These are phyloP conservation scores for Bryum argenteum DNA, from an alignment of 225 moss, liverwort and hornwort species.

Conservation along the genomic window DNA sequence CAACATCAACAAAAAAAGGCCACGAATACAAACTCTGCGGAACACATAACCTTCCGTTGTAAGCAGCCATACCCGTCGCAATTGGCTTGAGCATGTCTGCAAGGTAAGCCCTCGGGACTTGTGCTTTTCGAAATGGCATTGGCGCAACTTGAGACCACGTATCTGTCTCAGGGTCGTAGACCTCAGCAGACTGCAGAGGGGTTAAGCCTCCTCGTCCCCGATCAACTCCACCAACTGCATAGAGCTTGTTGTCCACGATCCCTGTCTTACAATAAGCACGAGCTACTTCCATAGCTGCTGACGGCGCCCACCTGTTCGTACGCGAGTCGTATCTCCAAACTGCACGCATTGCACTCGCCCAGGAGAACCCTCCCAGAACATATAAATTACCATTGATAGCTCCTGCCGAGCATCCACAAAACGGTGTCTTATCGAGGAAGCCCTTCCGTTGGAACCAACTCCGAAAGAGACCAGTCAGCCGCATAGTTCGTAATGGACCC, in stretches of 20 bases:
- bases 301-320: conserved; percentile 76
- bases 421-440: conserved; percentile 81
- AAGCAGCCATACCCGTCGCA: conserved; percentile 95
- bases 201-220: conserved; percentile 88
- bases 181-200: conserved; percentile 92
- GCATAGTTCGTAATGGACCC: conserved; percentile 74
- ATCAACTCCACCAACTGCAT: conserved; percentile 93
- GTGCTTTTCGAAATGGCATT: conserved; percentile 93
- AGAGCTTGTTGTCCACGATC: conserved; percentile 82
- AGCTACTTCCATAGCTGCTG: conserved; percentile 86
- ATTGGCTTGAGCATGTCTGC: conserved; percentile 99
- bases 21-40: conserved; percentile 96
- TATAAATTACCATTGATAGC: conserved; percentile 80
- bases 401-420: conserved; percentile 96
- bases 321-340: conserved; percentile 94
- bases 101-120: conserved; percentile 84
- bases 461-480: conserved; percentile 73
- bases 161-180: conserved; percentile 79
- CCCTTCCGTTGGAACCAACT: conserved; percentile 96
- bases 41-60: conserved; percentile 81
- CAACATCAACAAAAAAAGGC: conserved; percentile 99
- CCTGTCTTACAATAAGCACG: conserved; percentile 98
- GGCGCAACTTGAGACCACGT: conserved; percentile 91
- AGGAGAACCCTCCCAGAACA: conserved; percentile 87
- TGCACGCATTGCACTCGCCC: conserved; percentile 90